phyloP scores from a whole-genome alignment of 2,329 filamentous ascomycete species.

The Kalmusia sp. region DNA sequence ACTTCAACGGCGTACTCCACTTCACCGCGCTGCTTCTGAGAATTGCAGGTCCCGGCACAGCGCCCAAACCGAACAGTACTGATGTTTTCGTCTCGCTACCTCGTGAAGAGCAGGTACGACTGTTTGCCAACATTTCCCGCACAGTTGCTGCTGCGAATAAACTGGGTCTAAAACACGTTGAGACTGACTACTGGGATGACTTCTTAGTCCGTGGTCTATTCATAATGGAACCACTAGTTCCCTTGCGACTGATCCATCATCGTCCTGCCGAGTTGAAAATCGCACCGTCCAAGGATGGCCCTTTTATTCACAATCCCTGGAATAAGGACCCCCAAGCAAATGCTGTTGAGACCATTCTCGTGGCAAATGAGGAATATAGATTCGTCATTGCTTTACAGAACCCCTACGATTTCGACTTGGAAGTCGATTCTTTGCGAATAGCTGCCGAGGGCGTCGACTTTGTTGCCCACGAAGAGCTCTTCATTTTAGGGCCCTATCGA shows the following conservation, averaged over 20 bases:
- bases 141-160: constrained; percentile 80
- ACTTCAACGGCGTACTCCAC: constrained; percentile 86
- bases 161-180: constrained; percentile 72
- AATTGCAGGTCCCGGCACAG: constrained; percentile 80
- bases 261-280: constrained; percentile 41
- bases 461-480: constrained; percentile 68
- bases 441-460: constrained; percentile 78
- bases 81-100: constrained; percentile 74
- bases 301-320: constrained; percentile 96
- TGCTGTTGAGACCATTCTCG: constrained; percentile 71
- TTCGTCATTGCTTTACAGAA: constrained; percentile 91
- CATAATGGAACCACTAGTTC: constrained; percentile 57
- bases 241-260: constrained; percentile 40
- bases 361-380: constrained; percentile 77
- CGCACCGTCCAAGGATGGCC: constrained; percentile 61
- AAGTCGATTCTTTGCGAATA: constrained; percentile 81
- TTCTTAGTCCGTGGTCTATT: constrained; percentile 85
- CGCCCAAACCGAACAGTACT: constrained; percentile 70
- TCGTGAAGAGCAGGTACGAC: constrained; percentile 81
- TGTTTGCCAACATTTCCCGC: constrained; percentile 85
- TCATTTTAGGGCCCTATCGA: constrained; percentile 79
- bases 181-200: constrained; percentile 95
- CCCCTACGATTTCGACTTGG: constrained; percentile 89
- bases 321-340: constrained; percentile 67
- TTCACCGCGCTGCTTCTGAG: constrained; percentile 86